Conservation (phyloP, 176 grass and related monocot species). For the Rhynchospora tenuis region DNA sequence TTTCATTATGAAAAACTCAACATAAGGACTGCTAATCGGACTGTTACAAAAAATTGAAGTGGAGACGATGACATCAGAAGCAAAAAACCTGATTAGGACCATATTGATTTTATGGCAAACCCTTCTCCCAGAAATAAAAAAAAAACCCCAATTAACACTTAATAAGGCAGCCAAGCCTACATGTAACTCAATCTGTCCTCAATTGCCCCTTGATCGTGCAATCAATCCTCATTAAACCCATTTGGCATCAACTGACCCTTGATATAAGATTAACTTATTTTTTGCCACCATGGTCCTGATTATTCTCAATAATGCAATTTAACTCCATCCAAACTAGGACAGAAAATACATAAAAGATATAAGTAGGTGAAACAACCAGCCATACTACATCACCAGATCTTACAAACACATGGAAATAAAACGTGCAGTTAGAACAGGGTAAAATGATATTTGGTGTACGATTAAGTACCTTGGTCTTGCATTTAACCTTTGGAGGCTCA, state of each 20-base stretch:
- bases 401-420: background rate
- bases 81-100: background rate
- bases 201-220: no score
- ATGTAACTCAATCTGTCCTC: no score
- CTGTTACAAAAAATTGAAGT: background rate
- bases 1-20: background rate
- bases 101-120: background rate
- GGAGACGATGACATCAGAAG: background rate
- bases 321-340: background rate
- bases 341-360: background rate
- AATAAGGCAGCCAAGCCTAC: background rate
- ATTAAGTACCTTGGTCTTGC: constrained; percentile 82
- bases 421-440: background rate
- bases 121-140: background rate
- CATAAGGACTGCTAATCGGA: background rate
- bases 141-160: background rate
- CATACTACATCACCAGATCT: background rate
- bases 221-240: background rate
- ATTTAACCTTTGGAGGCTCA: constrained; percentile 87
- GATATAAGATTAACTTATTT: background rate
- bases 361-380: background rate
- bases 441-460: background rate
- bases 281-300: background rate
- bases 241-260: background rate
- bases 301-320: background rate